Percentiles rank a stretch among this genome's conserved stretches.
These are phyloP conservation scores for Globisporangium nodosum DNA, from an alignment of 352 stramenopile species.

Conservation along the genomic window DNA sequence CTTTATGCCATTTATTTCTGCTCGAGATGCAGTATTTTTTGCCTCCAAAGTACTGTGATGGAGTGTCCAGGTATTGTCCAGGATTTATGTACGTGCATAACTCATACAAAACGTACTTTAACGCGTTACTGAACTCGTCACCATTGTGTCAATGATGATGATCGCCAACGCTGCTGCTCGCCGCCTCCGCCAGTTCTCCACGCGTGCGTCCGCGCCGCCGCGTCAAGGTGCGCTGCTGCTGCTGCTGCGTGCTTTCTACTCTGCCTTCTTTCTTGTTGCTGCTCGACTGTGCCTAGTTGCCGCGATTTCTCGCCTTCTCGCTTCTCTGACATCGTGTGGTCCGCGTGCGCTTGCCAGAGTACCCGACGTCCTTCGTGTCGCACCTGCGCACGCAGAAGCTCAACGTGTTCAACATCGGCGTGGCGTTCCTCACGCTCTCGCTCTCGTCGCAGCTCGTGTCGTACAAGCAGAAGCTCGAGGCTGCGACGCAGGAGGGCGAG, in stretches of 20 bases:
- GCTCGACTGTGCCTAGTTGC: background rate
- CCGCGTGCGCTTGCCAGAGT: slow-evolving; percentile 25
- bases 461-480: slow-evolving; percentile 61
- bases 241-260: background rate
- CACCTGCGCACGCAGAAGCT: slow-evolving; percentile 75
- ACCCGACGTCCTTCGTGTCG: slow-evolving; percentile 78
- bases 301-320: background rate
- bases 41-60: too few relatives aligned
- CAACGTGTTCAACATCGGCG: slow-evolving; percentile 83
- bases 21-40: too few relatives aligned
- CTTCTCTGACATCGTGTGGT: too few relatives aligned
- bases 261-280: background rate
- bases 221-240: slow-evolving; percentile 25
- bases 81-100: too few relatives aligned
- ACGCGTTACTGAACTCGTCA: too few relatives aligned
- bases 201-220: slow-evolving; percentile 16
- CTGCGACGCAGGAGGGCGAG: slow-evolving; percentile 27
- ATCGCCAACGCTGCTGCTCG: slow-evolving; percentile 28
- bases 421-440: slow-evolving; percentile 79
- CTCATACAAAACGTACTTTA: too few relatives aligned
- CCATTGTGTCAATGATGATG: background rate
- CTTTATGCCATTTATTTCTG: too few relatives aligned
- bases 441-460: slow-evolving; percentile 79
- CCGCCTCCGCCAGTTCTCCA: slow-evolving; percentile 35
- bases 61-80: too few relatives aligned